phyloP scores from a whole-genome alignment of 2,329 filamentous ascomycete genomes.

The Cladosporium colombiae region DNA sequence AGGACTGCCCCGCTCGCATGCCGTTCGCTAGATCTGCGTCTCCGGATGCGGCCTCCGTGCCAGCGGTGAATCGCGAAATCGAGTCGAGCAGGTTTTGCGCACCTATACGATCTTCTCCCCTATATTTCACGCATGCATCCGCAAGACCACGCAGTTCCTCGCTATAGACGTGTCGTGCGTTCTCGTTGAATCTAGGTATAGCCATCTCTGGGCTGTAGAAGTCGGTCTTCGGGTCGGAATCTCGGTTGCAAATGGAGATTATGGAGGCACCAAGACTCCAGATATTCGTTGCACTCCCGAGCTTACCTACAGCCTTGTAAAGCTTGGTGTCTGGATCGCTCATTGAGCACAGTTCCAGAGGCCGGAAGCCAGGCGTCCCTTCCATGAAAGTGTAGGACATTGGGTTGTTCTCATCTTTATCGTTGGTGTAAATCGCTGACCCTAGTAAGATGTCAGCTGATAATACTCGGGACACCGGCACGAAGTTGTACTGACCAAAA shows the following conservation, averaged over 20 bases:
- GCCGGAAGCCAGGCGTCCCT: constrained; percentile 16
- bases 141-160: not conserved
- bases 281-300: constrained; percentile 13
- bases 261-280: constrained; percentile 18
- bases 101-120: not conserved
- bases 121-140: not conserved
- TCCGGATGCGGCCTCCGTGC: too few relatives aligned
- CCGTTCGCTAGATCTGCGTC: not conserved
- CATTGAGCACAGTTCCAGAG: constrained; percentile 11
- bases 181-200: not conserved
- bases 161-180: not conserved
- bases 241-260: not conserved
- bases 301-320: not conserved
- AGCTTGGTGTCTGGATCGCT: not conserved
- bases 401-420: constrained; percentile 13
- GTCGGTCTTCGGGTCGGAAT: not conserved
- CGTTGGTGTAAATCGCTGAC: not conserved
- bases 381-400: constrained; percentile 7
- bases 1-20: not conserved
- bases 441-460: not conserved
- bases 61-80: not conserved
- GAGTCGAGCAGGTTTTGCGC: not conserved
- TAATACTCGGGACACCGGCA: not conserved
- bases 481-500: not conserved
- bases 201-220: not conserved